Base-by-base conservation (phyloP, 2,329 filamentous ascomycete species). In the Tothia fuscella region DNA sequence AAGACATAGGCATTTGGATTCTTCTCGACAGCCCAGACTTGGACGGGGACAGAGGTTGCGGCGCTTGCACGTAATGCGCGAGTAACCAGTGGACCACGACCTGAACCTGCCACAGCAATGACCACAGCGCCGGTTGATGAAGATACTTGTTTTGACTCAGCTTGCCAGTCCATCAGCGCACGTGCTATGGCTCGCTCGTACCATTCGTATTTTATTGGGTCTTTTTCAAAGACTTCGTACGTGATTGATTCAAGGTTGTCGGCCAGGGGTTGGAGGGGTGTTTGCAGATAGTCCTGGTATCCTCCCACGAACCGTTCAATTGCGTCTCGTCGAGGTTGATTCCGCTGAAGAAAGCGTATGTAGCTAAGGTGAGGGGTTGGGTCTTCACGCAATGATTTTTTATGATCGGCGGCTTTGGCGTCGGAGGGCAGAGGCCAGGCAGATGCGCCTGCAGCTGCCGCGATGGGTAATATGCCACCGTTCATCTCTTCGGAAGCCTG, bases 141-240 rank as follows among this genome's bases (percentile, higher is more conserved):
- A 4, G 81, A 86, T 0, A 80, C 84, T 1, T 86, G 79, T 55
- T 85, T 87, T 24, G 74, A 68, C 45, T 84, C 70, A 28, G 70
- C 64, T 45, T 71, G 71, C 80, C 91, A 93, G 54, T 96, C 88
- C 10, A 66, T 70, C 47, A 98, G 68, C 1, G 91, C 89, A 49
- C 83, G 76, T 3, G 76, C 75, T 43, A 93, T 81, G 12, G 91
- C 91, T 34, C 73, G 70, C 59, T 96, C 87, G 57, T 98, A 98
- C 71, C 89, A 93, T 49, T 87, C 79, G 58, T 98, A 98, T 62
- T 98, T 98, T 63, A 98, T 83, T 0, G 91, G 91, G 49, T 98
- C 93, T 51, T 93, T 93, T 59, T 98, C 91, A 54, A 98, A 98
- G 2, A 96, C 89, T 57, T 98, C 91, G 59, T 98, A 98, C 0